A percentile compares a stretch with the other conserved stretches of the same genome.
Conservation (phyloP, 2,329 filamentous ascomycete species). For the Hymenoscyphus albidus region DNA sequence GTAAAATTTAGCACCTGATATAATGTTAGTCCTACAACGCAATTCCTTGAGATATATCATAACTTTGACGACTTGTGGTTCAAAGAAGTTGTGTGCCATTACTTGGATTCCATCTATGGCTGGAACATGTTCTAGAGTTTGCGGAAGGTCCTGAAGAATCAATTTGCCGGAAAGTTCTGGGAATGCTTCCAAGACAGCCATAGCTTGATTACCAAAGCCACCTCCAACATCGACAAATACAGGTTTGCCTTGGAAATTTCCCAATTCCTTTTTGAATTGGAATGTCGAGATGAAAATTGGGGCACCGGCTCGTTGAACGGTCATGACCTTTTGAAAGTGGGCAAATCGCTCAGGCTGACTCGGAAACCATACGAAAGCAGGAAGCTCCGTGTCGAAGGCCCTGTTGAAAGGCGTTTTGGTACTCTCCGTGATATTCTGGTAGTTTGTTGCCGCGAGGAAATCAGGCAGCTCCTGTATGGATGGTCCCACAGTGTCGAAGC, state of each 20-base stretch:
- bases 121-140: slow-evolving; percentile 24
- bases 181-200: slow-evolving; percentile 10
- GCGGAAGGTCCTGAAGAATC: slow-evolving; percentile 40
- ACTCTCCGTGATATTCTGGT: slow-evolving; percentile 12
- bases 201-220: slow-evolving; percentile 38
- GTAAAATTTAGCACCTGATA: slow-evolving; percentile 31
- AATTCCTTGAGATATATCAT: neutral
- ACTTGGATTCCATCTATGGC: slow-evolving; percentile 31
- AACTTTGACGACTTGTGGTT: slow-evolving; percentile 29
- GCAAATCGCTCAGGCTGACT: slow-evolving; percentile 7
- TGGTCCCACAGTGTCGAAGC: slow-evolving; percentile 27
- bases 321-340: slow-evolving; percentile 15
- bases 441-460: slow-evolving; percentile 31
- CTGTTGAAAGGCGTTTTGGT: slow-evolving; percentile 8
- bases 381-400: slow-evolving; percentile 14
- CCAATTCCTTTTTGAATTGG: slow-evolving; percentile 3
- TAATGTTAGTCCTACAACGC: neutral
- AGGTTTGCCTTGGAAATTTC: neutral
- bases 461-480: slow-evolving; percentile 30
- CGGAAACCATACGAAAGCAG: slow-evolving; percentile 12
- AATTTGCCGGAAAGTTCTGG: slow-evolving; percentile 24
- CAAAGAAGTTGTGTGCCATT: slow-evolving; percentile 32
- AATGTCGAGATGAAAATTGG: slow-evolving; percentile 9
- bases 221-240: slow-evolving; percentile 42
- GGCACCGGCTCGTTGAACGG: slow-evolving; percentile 1